Base-by-base conservation (phyloP, 306 rosid genomes). In the Cucurbita ficifolia region DNA sequence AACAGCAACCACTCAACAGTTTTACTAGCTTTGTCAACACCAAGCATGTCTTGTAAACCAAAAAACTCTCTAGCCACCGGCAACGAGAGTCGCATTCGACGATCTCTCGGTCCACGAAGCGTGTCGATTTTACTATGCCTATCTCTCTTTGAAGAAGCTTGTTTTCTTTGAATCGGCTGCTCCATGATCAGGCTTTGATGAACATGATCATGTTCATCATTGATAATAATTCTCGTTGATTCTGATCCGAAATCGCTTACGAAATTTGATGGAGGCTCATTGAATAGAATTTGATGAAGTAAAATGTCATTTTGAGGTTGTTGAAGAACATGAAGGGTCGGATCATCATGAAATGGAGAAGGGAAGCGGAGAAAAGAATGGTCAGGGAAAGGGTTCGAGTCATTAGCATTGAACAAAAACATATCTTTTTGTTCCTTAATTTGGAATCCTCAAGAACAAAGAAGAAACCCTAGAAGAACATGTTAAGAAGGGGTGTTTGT, bases 111-210 rank as follows among this genome's bases (percentile, higher is more conserved):
- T 38, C 99, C 96, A 38, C 76, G 70, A 0, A 93, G 89, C 0
- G 95, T 91, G 64, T 79, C 86, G 57, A 94, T 91, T 86, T 94
- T 94, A 77, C 97, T 91, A 86, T 94, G 99, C 7, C 99, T 85
- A 39, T 94, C 99, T 45, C 88, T 84, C 86, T 87, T 91, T 10
- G 83, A 38, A 60, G 73, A 45, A 29, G 38, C 10, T 17, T 10
- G 46, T 77, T 79, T 87, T 6, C 85, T 82, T 1, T 77, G 68
- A 10, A 10, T 9, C 4, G 10, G 58, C 46, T 29, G 61, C 58
- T 53, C 57, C 24, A 52, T 53, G 33, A 22, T 10, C 40, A 51
- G 36, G 60, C 4, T 71, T 11, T 57, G 39, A 11, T 57, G 63
- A 57, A 57, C 1, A 53, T 2, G 2, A 24, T 24, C 8, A 57